Conservation (phyloP, 805 yeast species). For the Candida pseudoglaebosa region DNA sequence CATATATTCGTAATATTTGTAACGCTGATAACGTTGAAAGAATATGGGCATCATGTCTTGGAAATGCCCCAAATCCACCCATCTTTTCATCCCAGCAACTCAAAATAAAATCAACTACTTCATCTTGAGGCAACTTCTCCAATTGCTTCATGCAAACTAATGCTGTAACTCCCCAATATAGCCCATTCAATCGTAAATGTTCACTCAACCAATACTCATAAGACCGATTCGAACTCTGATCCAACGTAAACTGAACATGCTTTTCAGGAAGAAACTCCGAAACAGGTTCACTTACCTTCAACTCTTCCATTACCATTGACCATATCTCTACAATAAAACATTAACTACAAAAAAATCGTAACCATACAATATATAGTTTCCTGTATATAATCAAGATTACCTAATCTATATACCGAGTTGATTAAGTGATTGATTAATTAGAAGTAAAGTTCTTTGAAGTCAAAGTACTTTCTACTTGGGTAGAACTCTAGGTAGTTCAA, state of each 20-base stretch:
- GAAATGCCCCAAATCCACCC: constrained; percentile 90
- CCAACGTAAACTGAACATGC: constrained; percentile 33
- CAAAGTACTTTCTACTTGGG: constrained; percentile 50
- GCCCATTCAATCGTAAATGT: constrained; percentile 84
- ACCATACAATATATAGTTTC: too few relatives aligned
- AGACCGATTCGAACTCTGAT: constrained; percentile 37
- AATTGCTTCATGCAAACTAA: constrained; percentile 54
- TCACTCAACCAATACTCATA: constrained; percentile 87
- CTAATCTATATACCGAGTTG: not conserved
- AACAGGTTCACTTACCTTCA: not conserved
- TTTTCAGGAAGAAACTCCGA: constrained; percentile 13
- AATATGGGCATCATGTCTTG: constrained; percentile 85
- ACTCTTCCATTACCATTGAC: not conserved
- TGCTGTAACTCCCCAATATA: constrained; percentile 93
- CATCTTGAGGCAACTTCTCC: constrained; percentile 52
- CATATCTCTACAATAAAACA: too few relatives aligned
- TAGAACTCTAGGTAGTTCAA: constrained; percentile 69
- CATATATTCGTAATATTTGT: constrained; percentile 70
- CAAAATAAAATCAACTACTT: constrained; percentile 64
- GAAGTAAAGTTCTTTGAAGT: constrained; percentile 14
- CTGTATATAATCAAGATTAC: not conserved
- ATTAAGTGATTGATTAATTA: not conserved
- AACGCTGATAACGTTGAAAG: constrained; percentile 82
- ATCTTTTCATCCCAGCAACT: constrained; percentile 53
- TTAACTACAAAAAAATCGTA: too few relatives aligned